phyloP scores from a whole-genome alignment of 2,329 filamentous ascomycete species.

The Aspergillus ustus region DNA sequence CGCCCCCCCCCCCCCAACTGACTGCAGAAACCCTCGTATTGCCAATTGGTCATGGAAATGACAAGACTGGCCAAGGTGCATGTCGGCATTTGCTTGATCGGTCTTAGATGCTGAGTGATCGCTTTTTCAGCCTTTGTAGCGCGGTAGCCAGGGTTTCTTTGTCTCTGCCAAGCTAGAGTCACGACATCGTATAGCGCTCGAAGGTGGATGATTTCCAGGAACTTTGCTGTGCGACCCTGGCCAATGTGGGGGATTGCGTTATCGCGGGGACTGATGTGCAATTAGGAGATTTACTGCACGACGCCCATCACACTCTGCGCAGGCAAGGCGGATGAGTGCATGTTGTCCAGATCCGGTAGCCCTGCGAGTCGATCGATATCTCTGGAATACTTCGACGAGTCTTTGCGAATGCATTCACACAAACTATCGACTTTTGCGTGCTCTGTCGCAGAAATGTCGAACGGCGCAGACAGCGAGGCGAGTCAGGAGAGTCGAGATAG shows the following conservation, averaged over 20 bases:
- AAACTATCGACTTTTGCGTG: slow-evolving; percentile 13
- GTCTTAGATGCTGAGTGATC: background rate
- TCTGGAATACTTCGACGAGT: background rate
- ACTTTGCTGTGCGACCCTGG: background rate
- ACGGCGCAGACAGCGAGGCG: background rate
- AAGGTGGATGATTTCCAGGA: background rate
- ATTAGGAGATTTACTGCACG: slow-evolving; percentile 1
- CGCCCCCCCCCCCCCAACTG: background rate
- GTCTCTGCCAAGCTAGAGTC: background rate
- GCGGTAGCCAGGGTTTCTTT: background rate
- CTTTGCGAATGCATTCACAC: background rate
- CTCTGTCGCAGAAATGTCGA: slow-evolving; percentile 6
- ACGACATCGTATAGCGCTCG: slow-evolving; percentile 3
- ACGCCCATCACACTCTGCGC: background rate
- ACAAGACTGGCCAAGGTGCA: background rate
- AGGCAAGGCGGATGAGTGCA: background rate
- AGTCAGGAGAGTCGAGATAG: background rate
- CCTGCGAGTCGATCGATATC: slow-evolving; percentile 2
- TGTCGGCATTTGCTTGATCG: background rate
- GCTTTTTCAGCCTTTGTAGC: background rate
- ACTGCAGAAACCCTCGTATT: background rate
- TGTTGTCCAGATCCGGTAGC: background rate
- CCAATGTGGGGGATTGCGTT: background rate
- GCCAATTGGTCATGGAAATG: background rate
- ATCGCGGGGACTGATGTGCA: background rate